Conservation (phyloP, 148 eudicot species). For the Bassia scoparia region DNA sequence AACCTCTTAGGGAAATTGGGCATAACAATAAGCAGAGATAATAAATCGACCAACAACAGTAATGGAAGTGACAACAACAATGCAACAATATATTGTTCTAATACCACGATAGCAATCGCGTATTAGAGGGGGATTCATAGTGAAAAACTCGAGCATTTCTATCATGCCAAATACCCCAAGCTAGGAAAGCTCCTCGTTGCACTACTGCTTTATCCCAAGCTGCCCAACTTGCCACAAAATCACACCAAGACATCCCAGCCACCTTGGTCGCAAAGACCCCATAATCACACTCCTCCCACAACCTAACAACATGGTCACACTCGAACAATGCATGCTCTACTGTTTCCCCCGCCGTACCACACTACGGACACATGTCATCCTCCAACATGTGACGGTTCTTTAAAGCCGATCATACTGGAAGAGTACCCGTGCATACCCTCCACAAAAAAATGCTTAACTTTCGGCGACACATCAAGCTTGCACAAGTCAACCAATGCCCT, state of each 20-base stretch:
- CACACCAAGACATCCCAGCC: not conserved
- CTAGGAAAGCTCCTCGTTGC: too few relatives aligned
- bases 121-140: too few relatives aligned
- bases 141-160: too few relatives aligned
- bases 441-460: not conserved
- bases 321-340: not conserved
- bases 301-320: not conserved
- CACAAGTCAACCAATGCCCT: not conserved
- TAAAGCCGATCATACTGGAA: not conserved
- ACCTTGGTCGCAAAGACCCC: not conserved
- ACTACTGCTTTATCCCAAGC: too few relatives aligned
- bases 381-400: not conserved
- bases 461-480: not conserved
- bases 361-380: not conserved
- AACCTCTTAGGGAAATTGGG: too few relatives aligned
- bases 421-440: not conserved
- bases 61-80: too few relatives aligned
- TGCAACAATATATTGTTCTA: too few relatives aligned
- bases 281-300: not conserved
- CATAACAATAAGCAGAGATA: too few relatives aligned
- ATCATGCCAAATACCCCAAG: too few relatives aligned
- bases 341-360: not conserved
- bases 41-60: too few relatives aligned
- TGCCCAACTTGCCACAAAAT: too few relatives aligned
- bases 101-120: too few relatives aligned